Evolutionary conservation across 495 filamentous ascomycete species (phyloP), one percentile per base, ranked within the genome.

Genomic region (Corynascus novoguineensis): DNA sequence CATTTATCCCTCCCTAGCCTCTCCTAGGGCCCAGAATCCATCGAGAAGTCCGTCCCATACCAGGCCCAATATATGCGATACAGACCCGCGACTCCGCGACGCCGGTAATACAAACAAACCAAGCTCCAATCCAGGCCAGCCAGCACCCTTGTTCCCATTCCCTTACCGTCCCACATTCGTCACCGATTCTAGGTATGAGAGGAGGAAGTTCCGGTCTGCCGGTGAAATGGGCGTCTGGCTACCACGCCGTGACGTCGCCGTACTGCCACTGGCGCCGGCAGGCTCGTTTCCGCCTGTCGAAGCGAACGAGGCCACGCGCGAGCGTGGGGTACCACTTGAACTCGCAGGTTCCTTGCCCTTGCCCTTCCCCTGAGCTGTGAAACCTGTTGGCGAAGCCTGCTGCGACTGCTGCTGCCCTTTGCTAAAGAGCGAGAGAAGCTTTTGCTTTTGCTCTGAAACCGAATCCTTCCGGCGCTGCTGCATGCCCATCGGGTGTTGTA

Each of bases 171-270:
- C 57, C 22, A 22, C 29, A 38, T 53, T 64, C 15, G 75, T 71
- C 10, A 74, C 69, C 5, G 65, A 69, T 53, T 74, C 65, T n/a
- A 96, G 69, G 70, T 90, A 95, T 9, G 83, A 86, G 48, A 93
- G 72, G 62, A 95, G 72, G 61, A 95, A 95, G n/a, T 79, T 81
- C 63, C 86, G 84, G 61, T 95, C 83, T 9, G 78, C 83, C 1
- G 83, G 80, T 3, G 83, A 86, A n/a, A 84, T 80, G 22, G 84
- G 73, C 34, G 75, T 73, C 42, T 75, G 72, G 34, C 71, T 76
- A 15, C 75, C 76, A 34, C 73, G 71, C 25, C 78, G 68, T 28
- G 78, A 73, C 0, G 53, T 53, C 19, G 65, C 52, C 21, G 64
- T 62, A 14, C 66, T 60, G 42, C 54, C 71, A 15, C 66, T 57